Evolutionary conservation across 805 yeast species (phyloP), one percentile per base, ranked within the genome.

Genomic region (Candida hispaniensis): DNA sequence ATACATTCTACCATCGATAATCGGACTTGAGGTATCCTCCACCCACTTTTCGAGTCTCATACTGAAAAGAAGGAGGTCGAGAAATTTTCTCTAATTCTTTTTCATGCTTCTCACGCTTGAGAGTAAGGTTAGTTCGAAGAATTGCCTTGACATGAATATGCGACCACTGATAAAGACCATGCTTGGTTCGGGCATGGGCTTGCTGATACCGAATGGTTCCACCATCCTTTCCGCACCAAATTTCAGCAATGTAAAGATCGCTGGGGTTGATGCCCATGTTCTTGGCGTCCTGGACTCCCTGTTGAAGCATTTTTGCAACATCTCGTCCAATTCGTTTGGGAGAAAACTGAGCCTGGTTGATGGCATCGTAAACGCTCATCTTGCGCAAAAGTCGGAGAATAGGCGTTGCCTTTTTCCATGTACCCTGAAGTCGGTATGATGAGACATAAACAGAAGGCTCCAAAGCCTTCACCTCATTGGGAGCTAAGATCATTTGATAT

Each of bases 151-250:
- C 73, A 56, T 88, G 94, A 34, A 83, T 75, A 54, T 70, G 79
- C 42, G 79, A 73, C 50, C 81, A 91, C 18, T 66, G 68, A 33
- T 79, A 68, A 39, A 80, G 59, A 53, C 97, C 97, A 13, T 71
- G 66, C 56, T 94, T 73, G 44, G 95, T 95, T 62, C 97, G 75
- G 44, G 91, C 94, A 61, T 83, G 85, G 52, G 69, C 66, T 47
- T 88, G 95, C 7, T 74, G 57, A 54, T 91, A 69, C 55, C 72
- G 76, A 17, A 52, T 49, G 75, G 79, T 73, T 34, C 59, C 51
- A 13, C 94, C 94, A 56, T 88, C 97, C 39, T 85, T 75, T 25
- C 95, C 96, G 16, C 75, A 75, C 96, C 96, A 88, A 41, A 85
- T 72, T 50, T 80, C 80, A 26, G 76, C 71, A 39, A 88, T 69